phyloP scores from a whole-genome alignment of 164 flowering plant genomes.

The Tetrastigma voinierianum region DNA sequence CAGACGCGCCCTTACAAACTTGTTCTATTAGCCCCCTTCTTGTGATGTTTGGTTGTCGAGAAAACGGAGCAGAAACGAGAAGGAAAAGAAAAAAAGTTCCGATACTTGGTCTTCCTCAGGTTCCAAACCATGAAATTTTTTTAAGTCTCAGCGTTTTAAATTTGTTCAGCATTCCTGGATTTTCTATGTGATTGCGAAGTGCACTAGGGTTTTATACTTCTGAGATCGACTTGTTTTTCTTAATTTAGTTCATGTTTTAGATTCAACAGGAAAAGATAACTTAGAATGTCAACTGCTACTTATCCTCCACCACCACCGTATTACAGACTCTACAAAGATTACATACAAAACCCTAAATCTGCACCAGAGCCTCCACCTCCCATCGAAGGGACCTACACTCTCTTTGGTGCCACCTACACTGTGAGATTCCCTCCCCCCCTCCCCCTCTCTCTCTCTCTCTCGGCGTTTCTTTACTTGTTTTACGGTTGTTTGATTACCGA shows the following conservation, averaged over 20 bases:
- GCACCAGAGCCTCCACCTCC: slow-evolving; percentile 93
- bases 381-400: slow-evolving; percentile 69
- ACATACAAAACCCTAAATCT: slow-evolving; percentile 53
- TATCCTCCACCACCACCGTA: slow-evolving; percentile 97
- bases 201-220: no score
- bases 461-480: neutral
- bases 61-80: neutral
- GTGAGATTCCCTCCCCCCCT: slow-evolving; percentile 28
- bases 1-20: no score
- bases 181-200: no score
- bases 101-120: no score
- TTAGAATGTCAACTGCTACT: slow-evolving; percentile 61
- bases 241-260: neutral
- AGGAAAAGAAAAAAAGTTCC: neutral
- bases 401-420: slow-evolving; percentile 75
- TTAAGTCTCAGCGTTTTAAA: no score
- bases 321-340: slow-evolving; percentile 85
- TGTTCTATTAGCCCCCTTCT: neutral
- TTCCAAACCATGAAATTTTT: no score
- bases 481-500: no score
- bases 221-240: no score
- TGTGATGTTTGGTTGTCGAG: neutral
- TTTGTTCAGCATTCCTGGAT: no score
- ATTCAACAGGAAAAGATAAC: neutral
- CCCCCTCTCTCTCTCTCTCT: neutral